Evolutionary conservation across 2,329 filamentous ascomycete genomes (phyloP), one percentile per base, ranked within the genome.

Genomic region (Monilinia polystroma): DNA sequence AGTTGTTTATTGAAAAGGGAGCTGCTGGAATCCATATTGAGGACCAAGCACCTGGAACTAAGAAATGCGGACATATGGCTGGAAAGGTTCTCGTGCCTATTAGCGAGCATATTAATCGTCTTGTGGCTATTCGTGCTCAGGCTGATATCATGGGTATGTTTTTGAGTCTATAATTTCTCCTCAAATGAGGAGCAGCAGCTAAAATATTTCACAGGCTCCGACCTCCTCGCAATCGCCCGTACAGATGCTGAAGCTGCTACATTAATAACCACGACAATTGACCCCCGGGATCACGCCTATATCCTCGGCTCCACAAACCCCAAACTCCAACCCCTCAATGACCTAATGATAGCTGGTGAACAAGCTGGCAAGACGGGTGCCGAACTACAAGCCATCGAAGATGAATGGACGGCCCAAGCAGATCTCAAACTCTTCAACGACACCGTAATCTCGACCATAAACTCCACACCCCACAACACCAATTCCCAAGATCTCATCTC

Each of bases 51-150:
- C 94, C 95, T 3, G 95, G 95, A 65, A 98, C 95, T 60, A 99
- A 99, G 87, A 99, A 99, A 86, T 99, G 95, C 79, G 95, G 95
- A 70, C 95, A 98, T 82, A 98, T 98, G 95, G 95, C 95, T 72
- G 95, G 95, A 76, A 98, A 98, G 82, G 95, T 98, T 54, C 84
- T 99, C 68, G 95, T 99, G 63, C 95, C 95, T 62, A 96, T 97
- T 77, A 91, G 88, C 80, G 95, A 99, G 82, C 95, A 99, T 83
- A 97, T 98, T 82, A 98, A 97, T 83, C 90, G 95, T 66, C 85
- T 99, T 65, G 93, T 99, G 62, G 93, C 95, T 73, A 98, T 99
- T 78, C 90, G 95, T 68, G 94, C 95, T 5, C 95, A 99, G 81
- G 94, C 95, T 73, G 95, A 99, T 77, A 98, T 99, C 76, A 98